These are phyloP conservation scores for Fusarium sp. DNA, from an alignment of 2,329 filamentous ascomycete genomes.

Conservation along the genomic window DNA sequence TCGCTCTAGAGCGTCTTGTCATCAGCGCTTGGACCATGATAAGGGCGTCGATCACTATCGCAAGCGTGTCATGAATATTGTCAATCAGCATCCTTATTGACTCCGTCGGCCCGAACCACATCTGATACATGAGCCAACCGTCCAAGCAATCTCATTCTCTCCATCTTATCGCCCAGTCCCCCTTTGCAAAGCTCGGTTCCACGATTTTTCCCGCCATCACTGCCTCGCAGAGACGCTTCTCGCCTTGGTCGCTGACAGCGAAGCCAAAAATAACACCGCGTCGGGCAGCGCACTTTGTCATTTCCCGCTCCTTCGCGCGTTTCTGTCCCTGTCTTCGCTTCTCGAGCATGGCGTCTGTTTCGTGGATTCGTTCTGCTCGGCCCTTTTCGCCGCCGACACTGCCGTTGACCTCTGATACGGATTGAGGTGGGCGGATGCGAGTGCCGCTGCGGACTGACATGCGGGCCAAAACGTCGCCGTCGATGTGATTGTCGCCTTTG, in stretches of 20 bases:
- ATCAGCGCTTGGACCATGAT: background rate
- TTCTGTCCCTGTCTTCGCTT: conserved; percentile 60
- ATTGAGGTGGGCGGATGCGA: conserved; percentile 49
- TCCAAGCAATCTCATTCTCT: conserved; percentile 49
- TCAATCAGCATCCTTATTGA: background rate
- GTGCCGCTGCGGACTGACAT: conserved; percentile 51
- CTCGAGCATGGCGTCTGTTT: conserved; percentile 60
- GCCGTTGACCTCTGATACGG: conserved; percentile 61
- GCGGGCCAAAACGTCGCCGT: conserved; percentile 51
- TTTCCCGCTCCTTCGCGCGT: conserved; percentile 59
- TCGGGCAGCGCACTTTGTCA: conserved; percentile 70
- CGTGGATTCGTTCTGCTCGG: conserved; percentile 59
- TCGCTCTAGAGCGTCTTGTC: background rate
- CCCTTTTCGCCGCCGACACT: conserved; percentile 66
- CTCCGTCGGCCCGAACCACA: background rate
- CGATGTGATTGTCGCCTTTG: conserved; percentile 41
- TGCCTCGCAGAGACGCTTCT: conserved; percentile 62
- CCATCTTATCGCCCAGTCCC: conserved; percentile 68
- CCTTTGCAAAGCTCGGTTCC: conserved; percentile 69
- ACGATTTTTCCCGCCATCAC: conserved; percentile 67
- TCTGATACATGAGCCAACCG: background rate
- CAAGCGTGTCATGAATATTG: background rate
- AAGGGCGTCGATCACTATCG: background rate
- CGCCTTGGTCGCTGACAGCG: conserved; percentile 18
- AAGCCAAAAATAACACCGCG: conserved; percentile 67